phyloP scores from a whole-genome alignment of 768 basidiomycete genomes.

The Collybia sordida region DNA sequence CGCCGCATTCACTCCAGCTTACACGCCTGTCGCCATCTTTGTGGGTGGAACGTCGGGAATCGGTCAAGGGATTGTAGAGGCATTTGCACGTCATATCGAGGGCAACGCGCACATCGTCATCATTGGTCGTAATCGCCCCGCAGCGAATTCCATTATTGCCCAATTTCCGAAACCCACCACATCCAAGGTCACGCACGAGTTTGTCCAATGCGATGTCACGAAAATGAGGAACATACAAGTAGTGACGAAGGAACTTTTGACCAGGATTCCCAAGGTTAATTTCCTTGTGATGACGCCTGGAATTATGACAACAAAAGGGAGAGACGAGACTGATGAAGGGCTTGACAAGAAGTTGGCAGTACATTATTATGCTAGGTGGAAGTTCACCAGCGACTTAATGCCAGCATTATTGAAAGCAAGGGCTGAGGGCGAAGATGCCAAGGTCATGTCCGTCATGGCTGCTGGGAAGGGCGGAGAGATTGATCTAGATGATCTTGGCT shows the following conservation, averaged over 20 bases:
- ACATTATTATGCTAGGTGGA: conserved; percentile 53
- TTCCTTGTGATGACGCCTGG: conserved; percentile 48
- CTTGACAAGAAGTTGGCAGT: conserved; percentile 35
- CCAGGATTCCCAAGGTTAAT: conserved; percentile 44
- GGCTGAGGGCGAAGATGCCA: conserved; percentile 48
- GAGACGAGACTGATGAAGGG: conserved; percentile 31
- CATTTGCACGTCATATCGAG: conserved; percentile 40
- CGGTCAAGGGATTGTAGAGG: conserved; percentile 42
- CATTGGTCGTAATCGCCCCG: conserved; percentile 46
- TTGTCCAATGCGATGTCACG: conserved; percentile 44
- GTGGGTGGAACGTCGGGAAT: conserved; percentile 43
- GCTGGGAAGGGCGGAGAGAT: conserved; percentile 34
- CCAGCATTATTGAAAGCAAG: conserved; percentile 44
- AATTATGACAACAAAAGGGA: conserved; percentile 35
- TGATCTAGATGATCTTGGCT: conserved; percentile 46
- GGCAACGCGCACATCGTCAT: conserved; percentile 49
- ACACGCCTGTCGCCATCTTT: conserved; percentile 31
- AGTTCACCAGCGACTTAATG: conserved; percentile 44
- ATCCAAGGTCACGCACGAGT: conserved; percentile 30
- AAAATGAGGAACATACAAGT: conserved; percentile 43
- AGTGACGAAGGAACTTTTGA: conserved; percentile 29
- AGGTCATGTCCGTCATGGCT: conserved; percentile 47
- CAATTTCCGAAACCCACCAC: conserved; percentile 31
- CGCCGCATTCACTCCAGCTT: conserved; percentile 17
- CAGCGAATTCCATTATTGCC: conserved; percentile 41